phyloP scores from a whole-genome alignment of 2,329 filamentous ascomycete species.

The Ophiostoma montium region DNA sequence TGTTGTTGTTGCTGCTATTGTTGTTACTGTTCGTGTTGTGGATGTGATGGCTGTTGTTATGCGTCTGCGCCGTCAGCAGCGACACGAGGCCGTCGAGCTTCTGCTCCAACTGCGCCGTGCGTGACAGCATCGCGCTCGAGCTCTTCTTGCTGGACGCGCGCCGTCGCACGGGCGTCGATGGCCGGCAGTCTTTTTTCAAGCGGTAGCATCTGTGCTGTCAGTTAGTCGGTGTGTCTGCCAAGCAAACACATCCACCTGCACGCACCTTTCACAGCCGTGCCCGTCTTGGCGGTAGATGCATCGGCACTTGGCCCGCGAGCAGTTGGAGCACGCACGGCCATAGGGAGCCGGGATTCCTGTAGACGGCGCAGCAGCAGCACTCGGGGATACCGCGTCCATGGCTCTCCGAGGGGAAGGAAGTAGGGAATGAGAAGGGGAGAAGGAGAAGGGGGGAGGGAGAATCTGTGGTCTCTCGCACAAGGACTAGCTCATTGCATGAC shows the following conservation, averaged over 20 bases:
- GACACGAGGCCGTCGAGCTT: constrained; percentile 35
- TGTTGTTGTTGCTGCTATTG: background rate
- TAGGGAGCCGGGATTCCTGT: constrained; percentile 19
- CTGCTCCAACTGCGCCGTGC: constrained; percentile 32
- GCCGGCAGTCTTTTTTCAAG: constrained; percentile 32
- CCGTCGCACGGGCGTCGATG: constrained; percentile 27
- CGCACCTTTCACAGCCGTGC: constrained; percentile 21
- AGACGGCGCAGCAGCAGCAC: background rate
- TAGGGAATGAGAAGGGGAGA: background rate
- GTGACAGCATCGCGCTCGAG: constrained; percentile 16
- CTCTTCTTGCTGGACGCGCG: constrained; percentile 20
- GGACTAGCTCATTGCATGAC: background rate
- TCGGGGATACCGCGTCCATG: background rate
- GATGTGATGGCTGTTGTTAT: constrained; percentile 10
- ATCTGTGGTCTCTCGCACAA: background rate
- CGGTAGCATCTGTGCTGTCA: constrained; percentile 23
- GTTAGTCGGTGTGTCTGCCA: too few relatives aligned
- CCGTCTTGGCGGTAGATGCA: constrained; percentile 25
- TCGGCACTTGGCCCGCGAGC: constrained; percentile 33
- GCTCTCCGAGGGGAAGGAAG: background rate
- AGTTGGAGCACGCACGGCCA: constrained; percentile 32
- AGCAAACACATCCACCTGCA: too few relatives aligned
- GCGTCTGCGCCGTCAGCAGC: constrained; percentile 22
- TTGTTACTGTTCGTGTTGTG: background rate
- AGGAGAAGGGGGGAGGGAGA: too few relatives aligned